Percentiles rank a stretch among this genome's conserved stretches.
Evolutionary conservation across 2,329 filamentous ascomycete genomes (phyloP).

Genomic region (Aspergillus aculeatinus): DNA sequence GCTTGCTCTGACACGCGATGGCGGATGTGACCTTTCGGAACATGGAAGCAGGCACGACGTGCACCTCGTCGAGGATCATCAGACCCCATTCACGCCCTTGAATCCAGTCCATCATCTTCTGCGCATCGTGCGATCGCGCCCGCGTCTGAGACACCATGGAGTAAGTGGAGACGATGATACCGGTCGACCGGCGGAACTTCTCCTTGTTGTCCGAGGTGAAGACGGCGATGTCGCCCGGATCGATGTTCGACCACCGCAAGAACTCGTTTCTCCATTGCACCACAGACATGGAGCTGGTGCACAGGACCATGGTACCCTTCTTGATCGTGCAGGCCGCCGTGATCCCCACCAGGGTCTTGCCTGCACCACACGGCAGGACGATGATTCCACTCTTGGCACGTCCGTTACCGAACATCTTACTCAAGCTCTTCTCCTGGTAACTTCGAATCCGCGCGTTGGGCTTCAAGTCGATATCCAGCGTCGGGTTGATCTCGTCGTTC

Average conservation of each 20-base stretch:
- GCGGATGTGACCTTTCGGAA: conserved; percentile 91
- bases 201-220: conserved; percentile 94
- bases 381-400: conserved; percentile 97
- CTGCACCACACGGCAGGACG: conserved; percentile 91
- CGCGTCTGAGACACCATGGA: conserved; percentile 96
- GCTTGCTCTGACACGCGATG: conserved; percentile 92
- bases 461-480: conserved; percentile 87
- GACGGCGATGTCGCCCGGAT: conserved; percentile 86
- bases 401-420: conserved; percentile 99
- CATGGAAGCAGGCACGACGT: conserved; percentile 95
- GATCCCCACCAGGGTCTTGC: conserved; percentile 97
- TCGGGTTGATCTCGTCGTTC: conserved; percentile 84
- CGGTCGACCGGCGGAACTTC: conserved; percentile 80
- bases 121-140: conserved; percentile 83
- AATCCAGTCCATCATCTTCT: conserved; percentile 97
- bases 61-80: conserved; percentile 95
- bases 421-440: conserved; percentile 96
- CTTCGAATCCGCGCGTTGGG: conserved; percentile 85
- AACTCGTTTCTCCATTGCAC: conserved; percentile 97
- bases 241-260: conserved; percentile 98
- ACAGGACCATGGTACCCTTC: conserved; percentile 92
- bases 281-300: conserved; percentile 96
- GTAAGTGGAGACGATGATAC: conserved; percentile 96
- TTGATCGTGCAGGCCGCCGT: conserved; percentile 97
- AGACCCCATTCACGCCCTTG: conserved; percentile 89